Conservation (phyloP, 306 rosid species). For the Vicia sativa region DNA sequence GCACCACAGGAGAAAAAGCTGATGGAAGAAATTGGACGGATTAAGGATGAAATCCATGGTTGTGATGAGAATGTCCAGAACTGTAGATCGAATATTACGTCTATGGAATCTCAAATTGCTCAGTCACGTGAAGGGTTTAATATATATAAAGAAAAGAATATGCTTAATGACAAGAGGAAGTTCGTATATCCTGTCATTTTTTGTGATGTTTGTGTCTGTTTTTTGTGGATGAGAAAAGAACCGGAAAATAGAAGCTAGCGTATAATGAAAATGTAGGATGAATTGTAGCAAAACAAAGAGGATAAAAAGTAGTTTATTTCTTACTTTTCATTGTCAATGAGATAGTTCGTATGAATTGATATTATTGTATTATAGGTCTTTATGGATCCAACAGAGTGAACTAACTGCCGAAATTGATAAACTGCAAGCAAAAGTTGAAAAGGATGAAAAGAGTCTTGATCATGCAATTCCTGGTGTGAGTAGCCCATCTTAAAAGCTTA, state of each 20-base stretch:
- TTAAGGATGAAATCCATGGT: slow-evolving; percentile 62
- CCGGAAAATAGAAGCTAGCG: neutral
- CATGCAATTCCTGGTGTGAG: slow-evolving; percentile 99
- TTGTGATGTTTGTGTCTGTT: neutral
- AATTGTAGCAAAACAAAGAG: neutral
- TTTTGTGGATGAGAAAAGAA: slow-evolving; percentile 13
- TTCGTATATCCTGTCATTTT: slow-evolving; percentile 39
- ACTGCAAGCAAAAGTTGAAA: slow-evolving; percentile 83
- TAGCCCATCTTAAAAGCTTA: slow-evolving; percentile 40
- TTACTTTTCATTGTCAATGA: slow-evolving; percentile 11
- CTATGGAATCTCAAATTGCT: slow-evolving; percentile 61
- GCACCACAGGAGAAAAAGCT: slow-evolving; percentile 75
- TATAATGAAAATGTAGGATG: slow-evolving; percentile 3
- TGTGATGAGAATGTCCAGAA: slow-evolving; percentile 58
- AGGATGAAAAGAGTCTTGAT: slow-evolving; percentile 95
- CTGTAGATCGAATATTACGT: slow-evolving; percentile 61
- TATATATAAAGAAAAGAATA: slow-evolving; percentile 60
- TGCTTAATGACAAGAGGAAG: slow-evolving; percentile 83
- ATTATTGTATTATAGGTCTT: slow-evolving; percentile 55
- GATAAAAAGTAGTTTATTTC: slow-evolving; percentile 4
- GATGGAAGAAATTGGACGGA: slow-evolving; percentile 73
- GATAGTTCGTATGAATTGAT: slow-evolving; percentile 12
- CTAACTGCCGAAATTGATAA: slow-evolving; percentile 88
- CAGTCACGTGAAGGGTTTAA: slow-evolving; percentile 69
- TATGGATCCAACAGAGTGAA: slow-evolving; percentile 76